Base-by-base conservation (phyloP, 805 yeast species). In the Komagataella populi region DNA sequence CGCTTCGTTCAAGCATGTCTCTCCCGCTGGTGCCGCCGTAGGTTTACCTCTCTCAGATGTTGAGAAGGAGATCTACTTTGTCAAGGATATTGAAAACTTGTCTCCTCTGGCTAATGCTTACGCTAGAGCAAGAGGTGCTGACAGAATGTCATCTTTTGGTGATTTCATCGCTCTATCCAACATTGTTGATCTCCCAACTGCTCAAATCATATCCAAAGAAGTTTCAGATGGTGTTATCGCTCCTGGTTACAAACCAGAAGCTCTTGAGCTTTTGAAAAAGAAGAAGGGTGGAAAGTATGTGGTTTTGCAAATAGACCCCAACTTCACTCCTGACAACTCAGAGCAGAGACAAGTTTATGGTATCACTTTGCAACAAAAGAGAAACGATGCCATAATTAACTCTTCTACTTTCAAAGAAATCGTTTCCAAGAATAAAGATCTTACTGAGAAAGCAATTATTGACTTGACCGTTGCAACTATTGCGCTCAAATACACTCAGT, bases 51-150 rank as follows among this genome's bases (percentile, higher is more conserved):
- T 93, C 61, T 65, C 84, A 48, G 99, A 90, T 50, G 74, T 82
- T 56, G 99, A 93, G 76, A 90, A 89, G 78, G 86, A 91, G 71
- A 80, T 91, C 57, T 93, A 93, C 77, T 93, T 93, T 67, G 99
- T 93, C 56, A 82, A 81, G 59, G 96, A 88, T 68, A 88, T 91
- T 63, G 96, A 87, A 70, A 87, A 90, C 76, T 75, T 93, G 67
- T 87, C 97, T 10, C 98, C 99, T 52, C 77, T 93, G 65, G 99
- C 99, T 56, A 85, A 86, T 65, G 99, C 99, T 53, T 93, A 93
- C 64, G 99, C 99, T 44, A 87, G 98, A 73, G 99, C 99, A 52
- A 87, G 99, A 72, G 99, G 99, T 70, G 99, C 99, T 59, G 99
- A 93, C 72, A 84, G 99, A 79, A 93, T 93, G 99, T 90, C 97